Percentiles rank a stretch among this genome's conserved stretches.
phyloP scores from a whole-genome alignment of 768 basidiomycete genomes.

The Hericium erinaceus region DNA sequence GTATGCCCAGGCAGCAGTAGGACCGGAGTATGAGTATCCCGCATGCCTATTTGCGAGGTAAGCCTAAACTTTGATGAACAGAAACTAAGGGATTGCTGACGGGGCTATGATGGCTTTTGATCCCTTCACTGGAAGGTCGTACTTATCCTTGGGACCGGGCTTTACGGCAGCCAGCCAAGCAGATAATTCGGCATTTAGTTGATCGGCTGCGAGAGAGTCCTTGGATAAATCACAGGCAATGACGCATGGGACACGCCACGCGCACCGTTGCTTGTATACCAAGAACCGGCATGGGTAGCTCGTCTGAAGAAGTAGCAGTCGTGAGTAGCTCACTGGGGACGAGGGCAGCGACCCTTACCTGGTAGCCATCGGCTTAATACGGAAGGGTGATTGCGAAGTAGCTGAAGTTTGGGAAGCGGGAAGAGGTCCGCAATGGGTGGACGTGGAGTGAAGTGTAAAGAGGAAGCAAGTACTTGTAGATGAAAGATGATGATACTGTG shows the following conservation, averaged over 20 bases:
- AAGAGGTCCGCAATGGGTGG: no score
- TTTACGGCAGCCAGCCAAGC: conserved; percentile 55
- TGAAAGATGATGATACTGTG: no score
- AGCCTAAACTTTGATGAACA: neutral
- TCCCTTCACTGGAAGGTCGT: conserved; percentile 57
- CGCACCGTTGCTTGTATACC: conserved; percentile 69
- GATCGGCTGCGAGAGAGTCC: conserved; percentile 31
- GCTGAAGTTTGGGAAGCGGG: no score
- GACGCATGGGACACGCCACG: no score
- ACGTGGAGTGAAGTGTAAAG: no score
- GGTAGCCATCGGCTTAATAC: no score
- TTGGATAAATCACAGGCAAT: neutral
- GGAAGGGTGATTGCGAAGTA: no score
- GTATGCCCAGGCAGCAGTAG: conserved; percentile 94
- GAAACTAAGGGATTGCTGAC: conserved; percentile 35
- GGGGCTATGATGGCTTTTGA: conserved; percentile 92
- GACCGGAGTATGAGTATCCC: conserved; percentile 91
- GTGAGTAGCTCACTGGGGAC: no score
- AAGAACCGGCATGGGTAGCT: conserved; percentile 82
- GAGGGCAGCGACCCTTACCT: no score
- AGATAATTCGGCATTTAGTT: conserved; percentile 53
- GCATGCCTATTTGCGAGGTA: conserved; percentile 59
- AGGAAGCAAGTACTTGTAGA: no score
- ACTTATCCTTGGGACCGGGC: conserved; percentile 33
- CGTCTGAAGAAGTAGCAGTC: conserved; percentile 24